Evolutionary conservation across 2,329 filamentous ascomycete genomes (phyloP).

Genomic region (Hymenoscyphus fraxineus): DNA sequence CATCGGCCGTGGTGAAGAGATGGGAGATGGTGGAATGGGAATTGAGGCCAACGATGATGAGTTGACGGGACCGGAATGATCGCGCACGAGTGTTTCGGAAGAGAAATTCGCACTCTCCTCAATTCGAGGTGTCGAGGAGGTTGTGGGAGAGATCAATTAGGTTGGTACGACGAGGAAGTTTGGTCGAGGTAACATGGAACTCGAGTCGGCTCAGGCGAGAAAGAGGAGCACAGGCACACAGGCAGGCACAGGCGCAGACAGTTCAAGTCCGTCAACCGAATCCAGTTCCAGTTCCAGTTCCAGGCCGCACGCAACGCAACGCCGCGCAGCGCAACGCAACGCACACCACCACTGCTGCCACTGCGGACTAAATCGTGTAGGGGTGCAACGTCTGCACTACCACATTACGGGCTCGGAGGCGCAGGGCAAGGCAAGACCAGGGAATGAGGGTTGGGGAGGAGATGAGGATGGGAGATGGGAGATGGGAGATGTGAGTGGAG

Average conservation of each 20-base stretch:
- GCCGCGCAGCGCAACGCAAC: background rate
- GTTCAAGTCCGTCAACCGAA: conserved; percentile 2
- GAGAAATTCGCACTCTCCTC: conserved; percentile 2
- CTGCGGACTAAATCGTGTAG: background rate
- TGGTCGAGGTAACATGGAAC: conserved; percentile 14
- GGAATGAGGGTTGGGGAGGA: background rate
- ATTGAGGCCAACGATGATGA: conserved; percentile 1
- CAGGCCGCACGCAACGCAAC: conserved; percentile 5
- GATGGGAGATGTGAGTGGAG: background rate
- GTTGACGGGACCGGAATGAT: background rate
- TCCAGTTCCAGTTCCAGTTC: background rate
- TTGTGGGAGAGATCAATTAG: conserved; percentile 15
- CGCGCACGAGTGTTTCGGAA: conserved; percentile 12
- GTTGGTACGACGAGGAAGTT: conserved; percentile 10
- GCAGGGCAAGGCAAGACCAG: background rate
- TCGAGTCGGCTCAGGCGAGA: conserved; percentile 17
- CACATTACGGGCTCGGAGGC: background rate
- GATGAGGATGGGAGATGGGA: background rate
- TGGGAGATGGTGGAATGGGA: background rate
- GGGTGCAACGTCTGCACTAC: conserved; percentile 19
- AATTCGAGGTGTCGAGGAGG: conserved; percentile 4
- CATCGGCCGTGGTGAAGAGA: background rate
- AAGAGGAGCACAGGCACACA: conserved; percentile 10
- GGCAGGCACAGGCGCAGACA: background rate
- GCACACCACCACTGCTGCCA: no score